Evolutionary conservation across 2,329 filamentous ascomycete genomes (phyloP), one percentile per base, ranked within the genome.

Genomic region (Chaetomium globosum): DNA sequence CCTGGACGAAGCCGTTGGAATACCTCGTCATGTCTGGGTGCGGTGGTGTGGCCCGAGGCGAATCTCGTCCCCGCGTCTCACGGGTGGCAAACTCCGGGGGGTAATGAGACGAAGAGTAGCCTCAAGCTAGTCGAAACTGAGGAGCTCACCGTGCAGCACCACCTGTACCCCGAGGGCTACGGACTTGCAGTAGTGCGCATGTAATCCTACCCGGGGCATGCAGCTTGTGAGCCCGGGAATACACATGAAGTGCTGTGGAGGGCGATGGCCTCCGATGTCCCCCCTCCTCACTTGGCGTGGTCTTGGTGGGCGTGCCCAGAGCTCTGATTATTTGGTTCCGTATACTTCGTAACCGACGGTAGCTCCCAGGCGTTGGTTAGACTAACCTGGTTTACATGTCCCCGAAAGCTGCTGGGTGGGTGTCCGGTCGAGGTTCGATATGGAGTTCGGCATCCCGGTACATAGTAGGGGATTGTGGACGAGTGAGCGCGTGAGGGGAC

Each of bases 41-140:
- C 51, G 23, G 54, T 48, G 67, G 65, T 65, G 62, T 56, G 54
- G 58, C 65, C 62, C 36, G 46, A 60, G 26, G 30, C 13, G 53
- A 39, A 60, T 13, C 49, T 30, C 60, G 63, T 62, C 62, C 63
- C 62, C 63, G 60, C 54, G 57, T 61, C 61, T 55, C 52, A 66
- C 61, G 30, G 65, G 66, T 55, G 58, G 55, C 30, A 58, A 21
- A 30, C 23, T 19, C 16, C 23, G 46, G 33, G 33, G 51, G 36
- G 4, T 61, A 59, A 59, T 63, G 48, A 66, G 61, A 61, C 64
- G 64, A 56, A 65, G 48, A 64, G 64, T 61, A 36, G 30, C 30
- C 36, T 16, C 55, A 43, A 19, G 16, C 39, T 19, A 43, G 39
- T 43, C 16, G 16, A 43, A 4, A 43, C 39, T n/a, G 16, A 56